Base-by-base conservation (phyloP, 192 early-diverging fungal species). In the Backusella mclennaniae region DNA sequence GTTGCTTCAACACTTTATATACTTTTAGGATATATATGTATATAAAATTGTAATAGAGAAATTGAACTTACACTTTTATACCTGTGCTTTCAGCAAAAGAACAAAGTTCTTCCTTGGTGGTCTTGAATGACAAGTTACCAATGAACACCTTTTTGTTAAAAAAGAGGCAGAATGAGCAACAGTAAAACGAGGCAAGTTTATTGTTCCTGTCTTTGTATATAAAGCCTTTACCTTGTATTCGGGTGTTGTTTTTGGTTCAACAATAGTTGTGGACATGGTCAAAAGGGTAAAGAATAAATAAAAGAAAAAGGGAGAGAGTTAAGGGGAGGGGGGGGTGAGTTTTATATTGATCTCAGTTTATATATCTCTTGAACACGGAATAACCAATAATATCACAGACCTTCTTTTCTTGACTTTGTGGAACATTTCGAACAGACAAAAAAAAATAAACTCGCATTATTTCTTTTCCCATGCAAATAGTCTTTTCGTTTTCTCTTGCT, bases 91-190 rank as follows among this genome's bases (percentile, higher is more conserved):
- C 97, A 98, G 81, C 70, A 71, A 92, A 91, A 39, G 92, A 89
- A 67, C 84, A 82, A 49, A 99, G 89, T 81, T 92, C 88, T 52
- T 87, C 90, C 80, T 96, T 90, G 44, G 89, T 96, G 71, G 95
- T 95, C 80, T 88, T 83, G 89, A 97, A 98, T 31, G 96, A 84
- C 73, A 99, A 87, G 89, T 99, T 99, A 68, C 97, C 96, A 36
- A 96, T 95, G 90, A 98, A 99, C 59, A 96, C 95, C 90, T 97
- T 63, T 63, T 23, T 56, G 17, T 53, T n/a, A 7, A 52, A 52
- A 21, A 6, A 53, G 21, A 23, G 9, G 6, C 1, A 4, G 31
- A 66, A 63, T 63, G 56, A 63, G 56, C 21, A 63, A 63, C 6
- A 63, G 2, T 23, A 59, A 3, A 53, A 23, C 3, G 4, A 21